Evolutionary conservation across 148 eudicot species (phyloP).

Genomic region (Fagopyrum homotropicum): DNA sequence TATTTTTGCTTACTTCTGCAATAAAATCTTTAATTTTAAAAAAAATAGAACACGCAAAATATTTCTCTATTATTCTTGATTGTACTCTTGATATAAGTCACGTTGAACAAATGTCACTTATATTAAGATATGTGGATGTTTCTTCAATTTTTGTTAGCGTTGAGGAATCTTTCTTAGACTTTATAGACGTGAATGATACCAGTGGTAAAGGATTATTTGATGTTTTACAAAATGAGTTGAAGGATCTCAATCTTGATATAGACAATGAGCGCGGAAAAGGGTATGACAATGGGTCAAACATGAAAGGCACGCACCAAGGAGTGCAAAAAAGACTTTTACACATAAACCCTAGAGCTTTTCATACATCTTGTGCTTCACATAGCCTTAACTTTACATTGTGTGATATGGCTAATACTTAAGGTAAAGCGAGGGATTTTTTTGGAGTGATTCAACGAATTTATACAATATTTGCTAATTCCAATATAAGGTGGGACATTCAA

Average conservation of each 20-base stretch:
- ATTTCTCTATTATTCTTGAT: neutral
- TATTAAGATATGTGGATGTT: neutral
- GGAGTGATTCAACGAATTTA: too few species aligned
- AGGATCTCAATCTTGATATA: slow-evolving; percentile 13
- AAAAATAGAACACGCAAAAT: neutral
- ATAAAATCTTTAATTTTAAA: neutral
- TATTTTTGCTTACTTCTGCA: neutral
- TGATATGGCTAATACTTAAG: too few species aligned
- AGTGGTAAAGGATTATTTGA: neutral
- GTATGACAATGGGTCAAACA: neutral
- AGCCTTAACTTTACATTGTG: too few species aligned
- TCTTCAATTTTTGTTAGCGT: slow-evolving; percentile 11
- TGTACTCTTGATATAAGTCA: neutral
- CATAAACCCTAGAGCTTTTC: too few species aligned
- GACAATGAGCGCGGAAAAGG: slow-evolving; percentile 15
- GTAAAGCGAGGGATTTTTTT: too few species aligned
- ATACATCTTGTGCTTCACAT: too few species aligned
- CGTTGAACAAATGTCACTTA: too few species aligned
- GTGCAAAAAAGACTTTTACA: neutral
- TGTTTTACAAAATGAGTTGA: neutral
- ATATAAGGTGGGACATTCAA: too few species aligned
- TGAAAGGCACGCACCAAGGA: slow-evolving; percentile 17
- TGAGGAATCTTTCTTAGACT: slow-evolving; percentile 12
- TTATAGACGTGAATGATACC: too few species aligned
- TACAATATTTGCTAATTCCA: too few species aligned